Evolutionary conservation across 768 basidiomycete genomes (phyloP), one percentile per base, ranked within the genome.

Genomic region (Boletus barrowsii): DNA sequence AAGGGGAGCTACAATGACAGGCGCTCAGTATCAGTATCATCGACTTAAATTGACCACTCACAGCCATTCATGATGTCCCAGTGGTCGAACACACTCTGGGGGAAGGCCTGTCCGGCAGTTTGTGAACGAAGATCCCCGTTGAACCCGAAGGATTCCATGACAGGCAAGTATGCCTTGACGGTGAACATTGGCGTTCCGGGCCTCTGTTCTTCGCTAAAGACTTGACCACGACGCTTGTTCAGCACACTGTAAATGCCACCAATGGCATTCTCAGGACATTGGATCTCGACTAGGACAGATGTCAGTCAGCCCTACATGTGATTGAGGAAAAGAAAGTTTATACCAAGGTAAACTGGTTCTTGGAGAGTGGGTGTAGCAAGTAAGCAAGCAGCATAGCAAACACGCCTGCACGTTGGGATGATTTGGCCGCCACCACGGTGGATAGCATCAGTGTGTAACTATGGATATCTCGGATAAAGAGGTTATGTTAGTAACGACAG

Each of bases 361-460:
- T 98, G 96, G 57, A 99, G 82, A 75, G 83, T 81, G 41, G 97
- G 97, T 11, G 81, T 81, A 56, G 95, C 94, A 63, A 99, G 86
- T 62, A 98, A 71, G 73, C 93, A 90, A 49, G 96, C 93, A 58
- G 97, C 96, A 75, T 98, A 98, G 69, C 88, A 90, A 62, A 87
- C 96, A 70, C 97, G 91, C 76, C 97, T 88, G 75, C 89, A 92
- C 37, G 93, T 95, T 53, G 96, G 96, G 74, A 99, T 98, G 67
- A 98, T 82, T 75, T 99, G 92, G 75, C 96, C 96, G 79, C 95
- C 95, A 73, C 97, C 96, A 80, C 96, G 90, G 76, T 99, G 97
- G 72, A 99, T 98, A 60, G 96, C 95, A 81, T 99, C 96, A 69
- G 97, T 80, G 75, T 99, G 97, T 51, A 99, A 82, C 90, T 93